A percentile compares a stretch with the other conserved stretches of the same genome.
phyloP scores from a whole-genome alignment of 108 stramenopile species.

The Cylindrotheca closterium region DNA sequence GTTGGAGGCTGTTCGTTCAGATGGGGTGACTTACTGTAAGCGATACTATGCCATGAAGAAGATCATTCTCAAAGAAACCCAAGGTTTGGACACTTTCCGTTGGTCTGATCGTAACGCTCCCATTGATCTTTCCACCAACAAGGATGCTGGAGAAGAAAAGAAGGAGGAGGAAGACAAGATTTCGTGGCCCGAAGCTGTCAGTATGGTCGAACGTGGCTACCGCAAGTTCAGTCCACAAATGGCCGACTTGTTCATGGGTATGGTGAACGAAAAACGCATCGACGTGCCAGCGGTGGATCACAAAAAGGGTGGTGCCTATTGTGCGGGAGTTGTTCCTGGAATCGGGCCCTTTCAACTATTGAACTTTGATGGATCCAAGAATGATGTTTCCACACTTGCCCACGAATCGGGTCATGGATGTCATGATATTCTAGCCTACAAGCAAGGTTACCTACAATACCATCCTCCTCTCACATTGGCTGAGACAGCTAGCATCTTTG shows the following conservation, averaged over 20 bases:
- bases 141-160: conserved; percentile 17
- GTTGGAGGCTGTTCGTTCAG: conserved; percentile 38
- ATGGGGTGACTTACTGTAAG: conserved; percentile 38
- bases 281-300: conserved; percentile 45
- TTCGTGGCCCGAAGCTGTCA: conserved; percentile 34
- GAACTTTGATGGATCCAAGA: conserved; percentile 52
- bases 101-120: conserved; percentile 53
- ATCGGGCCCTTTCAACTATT: conserved; percentile 46
- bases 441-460: conserved; percentile 44
- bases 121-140: conserved; percentile 27
- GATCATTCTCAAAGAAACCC: conserved; percentile 34
- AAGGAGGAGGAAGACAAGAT: conserved; percentile 30
- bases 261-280: conserved; percentile 47
- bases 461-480: conserved; percentile 50
- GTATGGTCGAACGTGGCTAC: conserved; percentile 42
- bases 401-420: conserved; percentile 49
- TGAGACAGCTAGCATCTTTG: conserved; percentile 47
- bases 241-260: conserved; percentile 37
- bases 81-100: conserved; percentile 34
- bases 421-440: conserved; percentile 43
- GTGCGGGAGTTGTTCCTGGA: conserved; percentile 42
- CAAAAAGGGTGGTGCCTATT: conserved; percentile 51
- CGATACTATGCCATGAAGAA: conserved; percentile 47
- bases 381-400: conserved; percentile 39
- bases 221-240: conserved; percentile 33